Evolutionary conservation across 202 grass and related monocot genomes (phyloP).

Genomic region (Panicum hallii): DNA sequence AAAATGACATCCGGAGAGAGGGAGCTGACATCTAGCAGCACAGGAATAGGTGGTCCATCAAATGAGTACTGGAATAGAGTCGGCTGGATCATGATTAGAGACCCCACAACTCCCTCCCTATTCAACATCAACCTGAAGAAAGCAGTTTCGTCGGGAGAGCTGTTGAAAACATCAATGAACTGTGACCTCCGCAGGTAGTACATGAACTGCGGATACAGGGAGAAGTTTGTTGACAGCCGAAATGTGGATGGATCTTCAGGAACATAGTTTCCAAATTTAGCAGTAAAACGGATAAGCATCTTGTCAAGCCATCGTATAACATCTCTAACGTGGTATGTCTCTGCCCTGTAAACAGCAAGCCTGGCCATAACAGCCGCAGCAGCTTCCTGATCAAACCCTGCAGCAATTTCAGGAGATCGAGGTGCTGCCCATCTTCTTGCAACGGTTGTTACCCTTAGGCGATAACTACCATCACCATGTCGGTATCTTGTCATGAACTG

Average conservation of each 20-base stretch:
- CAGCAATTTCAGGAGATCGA: slow-evolving; percentile 74
- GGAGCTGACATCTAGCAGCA: slow-evolving; percentile 92
- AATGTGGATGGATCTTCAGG: slow-evolving; percentile 98
- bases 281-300: slow-evolving; percentile 98
- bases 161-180: slow-evolving; percentile 99
- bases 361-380: slow-evolving; percentile 92
- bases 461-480: slow-evolving; percentile 77
- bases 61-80: slow-evolving; percentile 98
- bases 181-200: slow-evolving; percentile 95
- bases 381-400: slow-evolving; percentile 95
- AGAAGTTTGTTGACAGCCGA: slow-evolving; percentile 85
- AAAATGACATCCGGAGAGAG: slow-evolving; percentile 95
- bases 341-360: slow-evolving; percentile 85
- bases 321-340: slow-evolving; percentile 85
- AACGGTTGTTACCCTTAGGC: slow-evolving; percentile 86
- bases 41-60: slow-evolving; percentile 95
- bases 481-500: slow-evolving; percentile 96
- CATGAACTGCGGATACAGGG: slow-evolving; percentile 95
- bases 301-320: slow-evolving; percentile 99
- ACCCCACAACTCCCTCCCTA: slow-evolving; percentile 88
- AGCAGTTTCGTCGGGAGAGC: slow-evolving; percentile 90
- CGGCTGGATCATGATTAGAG: slow-evolving; percentile 97
- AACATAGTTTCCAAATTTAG: slow-evolving; percentile 94
- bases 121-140: slow-evolving; percentile 98
- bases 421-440: slow-evolving; percentile 90